Conservation (phyloP, 495 filamentous ascomycete species). For the Schizothecium vesticola region DNA sequence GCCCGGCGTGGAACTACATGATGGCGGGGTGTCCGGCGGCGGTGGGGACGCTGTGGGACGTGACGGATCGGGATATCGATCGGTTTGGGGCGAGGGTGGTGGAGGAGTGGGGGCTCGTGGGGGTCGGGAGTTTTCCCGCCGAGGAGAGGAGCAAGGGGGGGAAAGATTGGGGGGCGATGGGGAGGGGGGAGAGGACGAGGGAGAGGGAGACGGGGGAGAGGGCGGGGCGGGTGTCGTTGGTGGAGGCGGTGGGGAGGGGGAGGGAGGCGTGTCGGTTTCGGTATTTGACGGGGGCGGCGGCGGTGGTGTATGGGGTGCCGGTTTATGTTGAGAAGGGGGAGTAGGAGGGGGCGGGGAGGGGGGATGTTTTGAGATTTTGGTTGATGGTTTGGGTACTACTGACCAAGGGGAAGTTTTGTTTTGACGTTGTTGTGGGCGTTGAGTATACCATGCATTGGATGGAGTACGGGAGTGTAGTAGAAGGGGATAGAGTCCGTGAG, state of each 20-base stretch:
- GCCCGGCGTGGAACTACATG: slow-evolving; percentile 86
- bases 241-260: slow-evolving; percentile 71
- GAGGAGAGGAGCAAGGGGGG: slow-evolving; percentile 21
- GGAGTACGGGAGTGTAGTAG: not conserved
- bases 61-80: slow-evolving; percentile 95
- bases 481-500: not conserved
- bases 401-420: not conserved
- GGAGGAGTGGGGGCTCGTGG: slow-evolving; percentile 78
- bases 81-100: slow-evolving; percentile 72
- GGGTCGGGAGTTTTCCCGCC: slow-evolving; percentile 27
- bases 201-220: slow-evolving; percentile 6
- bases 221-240: slow-evolving; percentile 43
- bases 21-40: slow-evolving; percentile 77
- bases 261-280: slow-evolving; percentile 71
- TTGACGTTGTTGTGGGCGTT: not conserved
- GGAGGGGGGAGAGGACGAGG: not conserved
- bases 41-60: slow-evolving; percentile 91
- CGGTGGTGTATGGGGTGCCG: slow-evolving; percentile 91
- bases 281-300: slow-evolving; percentile 89
- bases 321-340: slow-evolving; percentile 56
- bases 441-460: not conserved
- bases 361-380: not conserved
- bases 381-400: not conserved
- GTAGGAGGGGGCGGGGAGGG: not conserved
- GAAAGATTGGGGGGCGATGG: not conserved